phyloP scores from a whole-genome alignment of 176 grass and related monocot species.

The Musa beccarii region DNA sequence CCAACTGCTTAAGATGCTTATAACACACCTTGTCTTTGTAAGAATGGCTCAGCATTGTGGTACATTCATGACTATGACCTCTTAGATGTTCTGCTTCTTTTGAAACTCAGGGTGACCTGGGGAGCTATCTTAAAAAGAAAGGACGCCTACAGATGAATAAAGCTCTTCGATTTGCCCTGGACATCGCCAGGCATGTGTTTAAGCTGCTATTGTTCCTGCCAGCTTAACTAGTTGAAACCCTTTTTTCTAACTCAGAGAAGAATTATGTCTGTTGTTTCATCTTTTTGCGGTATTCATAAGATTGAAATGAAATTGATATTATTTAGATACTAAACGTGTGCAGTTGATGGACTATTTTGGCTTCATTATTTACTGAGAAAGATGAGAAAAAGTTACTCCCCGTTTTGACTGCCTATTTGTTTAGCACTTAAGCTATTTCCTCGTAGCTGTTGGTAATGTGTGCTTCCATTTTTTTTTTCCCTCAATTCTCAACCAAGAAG shows the following conservation, averaged over 20 bases:
- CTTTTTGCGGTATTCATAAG: background rate
- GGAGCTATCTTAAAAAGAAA: constrained; percentile 70
- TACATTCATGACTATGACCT: background rate
- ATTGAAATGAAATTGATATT: too few species aligned
- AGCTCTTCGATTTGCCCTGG: constrained; percentile 78
- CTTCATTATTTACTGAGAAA: too few species aligned
- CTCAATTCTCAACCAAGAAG: too few species aligned
- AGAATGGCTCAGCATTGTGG: background rate
- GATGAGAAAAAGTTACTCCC: too few species aligned
- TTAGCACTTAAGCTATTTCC: too few species aligned
- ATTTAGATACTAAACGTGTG: too few species aligned
- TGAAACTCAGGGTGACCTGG: constrained; percentile 67
- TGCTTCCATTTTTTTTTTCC: too few species aligned
- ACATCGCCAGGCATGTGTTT: constrained; percentile 70
- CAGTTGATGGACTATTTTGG: too few species aligned
- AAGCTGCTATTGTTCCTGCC: constrained; percentile 3
- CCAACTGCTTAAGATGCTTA: background rate
- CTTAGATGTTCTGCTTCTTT: constrained; percentile 16
- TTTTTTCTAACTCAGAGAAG: background rate
- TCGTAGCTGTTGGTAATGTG: too few species aligned
- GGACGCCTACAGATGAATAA: constrained; percentile 50
- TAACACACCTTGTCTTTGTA: background rate
- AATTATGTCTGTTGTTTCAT: background rate
- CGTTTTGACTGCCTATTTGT: too few species aligned
- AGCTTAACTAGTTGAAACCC: constrained; percentile 10